Base-by-base conservation (phyloP, 371 early-diverging fungal species). In the Catenaria anguillulae region DNA sequence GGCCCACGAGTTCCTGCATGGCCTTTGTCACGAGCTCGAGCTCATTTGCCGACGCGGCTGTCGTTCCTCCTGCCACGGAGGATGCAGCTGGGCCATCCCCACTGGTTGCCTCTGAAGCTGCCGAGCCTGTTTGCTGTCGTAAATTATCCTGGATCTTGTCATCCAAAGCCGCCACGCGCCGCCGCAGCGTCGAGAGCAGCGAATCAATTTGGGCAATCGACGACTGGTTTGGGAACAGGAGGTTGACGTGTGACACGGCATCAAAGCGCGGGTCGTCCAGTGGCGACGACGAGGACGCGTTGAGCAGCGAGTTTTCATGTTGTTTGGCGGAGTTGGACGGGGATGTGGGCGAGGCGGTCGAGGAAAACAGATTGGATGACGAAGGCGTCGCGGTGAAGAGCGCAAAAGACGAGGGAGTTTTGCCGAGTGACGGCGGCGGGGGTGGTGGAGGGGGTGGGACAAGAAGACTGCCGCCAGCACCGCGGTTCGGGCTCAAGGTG, bases 201-300 rank as follows among this genome's bases (percentile, higher is more conserved):
- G 71, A 68, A 61, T 90, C 92, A 0, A 88, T 72, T 0, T 78
- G 66, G 6, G 81, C 72, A 26, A 93, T 74, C 5, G 37, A 61
- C 62, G 60, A 74, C 81, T 85, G 84, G 70, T 77, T 79, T 1
- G 93, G 91, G 70, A 95, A 89, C 55, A 92, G 73, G 17, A 72
- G 71, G 69, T 92, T 89, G 66, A 93, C 76, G 70, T 85, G 87
- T 50, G 80, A 78, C 8, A 79, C 76, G 1, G 85, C 75, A 61
- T 84, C 80, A 64, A 92, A 88, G 34, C 84, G 84, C 42, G 75
- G 74, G 10, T 79, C 73, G 70, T 89, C 87, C 10, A 90, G 70
- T 2, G 85, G 83, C 59, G 19, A 19, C 10, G 5, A 6, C 2
- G 8, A 12, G 29, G 29, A 29, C 2, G 50, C 29, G 19, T 8